Base-by-base conservation (phyloP, 2,329 filamentous ascomycete species). In the Rhynchosporium agropyri region DNA sequence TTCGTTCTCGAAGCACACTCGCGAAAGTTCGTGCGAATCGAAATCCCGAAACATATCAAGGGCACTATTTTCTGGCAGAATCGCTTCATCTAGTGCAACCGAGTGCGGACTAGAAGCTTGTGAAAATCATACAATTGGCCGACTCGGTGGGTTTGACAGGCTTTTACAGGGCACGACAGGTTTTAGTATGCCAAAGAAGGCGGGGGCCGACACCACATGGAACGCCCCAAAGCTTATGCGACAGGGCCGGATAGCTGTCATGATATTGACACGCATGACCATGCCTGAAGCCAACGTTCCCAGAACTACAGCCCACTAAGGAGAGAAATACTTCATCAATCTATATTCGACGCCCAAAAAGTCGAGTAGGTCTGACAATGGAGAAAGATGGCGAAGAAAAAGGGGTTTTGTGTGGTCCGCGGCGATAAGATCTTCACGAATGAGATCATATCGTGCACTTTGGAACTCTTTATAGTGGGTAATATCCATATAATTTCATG, bases 41-140 rank as follows among this genome's bases (percentile, higher is more conserved):
- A 28, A 46, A 29, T 38, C 10, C 33, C 33, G 48, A 40, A 54
- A 56, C 54, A 62, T 59, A 54, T 63, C 61, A 63, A 26, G 33
- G 20, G 33, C 38, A 33, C 33, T 31, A 63, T 40, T 29, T 33
- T 63, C 28, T 63, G 58, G 59, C 61, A 55, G 49, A 48, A 63
- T 63, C 45, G 61, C 13, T 49, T 12, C 33, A 1, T 4, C 33
- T 62, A 58, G 60, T 60, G 48, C 48, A 20, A 38, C 31, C 10
- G 36, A 38, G 33, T 53, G 31, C 50, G 36, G 50, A 53, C 28
- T 12, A 8, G 12, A 53, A 53, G 31, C 50, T 33, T 53, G 50
- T 38, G 8, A 2, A 2, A 36, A 3, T 15, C 36, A 36, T 13
- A 7, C 31, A 31, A 51, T 51, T 15, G 31, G 49, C 49, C 49